Conservation (phyloP, 441 rosid genomes). For the Gossypium trilobum region DNA sequence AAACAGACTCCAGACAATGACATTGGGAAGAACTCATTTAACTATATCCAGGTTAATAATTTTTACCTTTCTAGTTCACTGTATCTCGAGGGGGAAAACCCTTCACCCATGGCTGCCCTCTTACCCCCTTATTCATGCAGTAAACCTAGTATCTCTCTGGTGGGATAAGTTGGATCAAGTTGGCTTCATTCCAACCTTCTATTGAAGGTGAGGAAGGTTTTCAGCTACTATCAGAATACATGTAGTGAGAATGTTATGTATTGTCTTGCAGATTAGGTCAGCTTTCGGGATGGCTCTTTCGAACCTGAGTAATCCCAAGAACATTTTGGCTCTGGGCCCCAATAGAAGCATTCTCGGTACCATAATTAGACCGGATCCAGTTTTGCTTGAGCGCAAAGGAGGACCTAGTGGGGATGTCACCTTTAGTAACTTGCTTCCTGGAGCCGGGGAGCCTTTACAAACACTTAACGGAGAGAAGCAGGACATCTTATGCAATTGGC, state of each 20-base stretch:
- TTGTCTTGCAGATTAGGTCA: conserved; percentile 55
- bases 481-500: conserved; percentile 71
- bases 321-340: conserved; percentile 49
- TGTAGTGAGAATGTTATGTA: conserved; percentile 6
- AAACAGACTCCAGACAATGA: conserved; percentile 71
- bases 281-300: conserved; percentile 79
- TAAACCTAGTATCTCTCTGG: background rate
- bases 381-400: conserved; percentile 64
- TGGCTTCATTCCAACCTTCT: background rate
- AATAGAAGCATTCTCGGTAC: conserved; percentile 85
- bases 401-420: conserved; percentile 58
- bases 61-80: background rate
- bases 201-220: background rate
- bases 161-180: background rate
- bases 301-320: conserved; percentile 59
- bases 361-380: conserved; percentile 66
- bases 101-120: background rate
- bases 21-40: conserved; percentile 80
- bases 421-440: conserved; percentile 63
- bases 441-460: conserved; percentile 71
- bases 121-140: background rate
- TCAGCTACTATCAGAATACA: background rate
- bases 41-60: conserved; percentile 66
- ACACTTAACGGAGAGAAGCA: conserved; percentile 23
- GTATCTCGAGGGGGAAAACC: background rate